Evolutionary conservation across 495 filamentous ascomycete genomes (phyloP).

Genomic region (Aspergillus bertholletiae): DNA sequence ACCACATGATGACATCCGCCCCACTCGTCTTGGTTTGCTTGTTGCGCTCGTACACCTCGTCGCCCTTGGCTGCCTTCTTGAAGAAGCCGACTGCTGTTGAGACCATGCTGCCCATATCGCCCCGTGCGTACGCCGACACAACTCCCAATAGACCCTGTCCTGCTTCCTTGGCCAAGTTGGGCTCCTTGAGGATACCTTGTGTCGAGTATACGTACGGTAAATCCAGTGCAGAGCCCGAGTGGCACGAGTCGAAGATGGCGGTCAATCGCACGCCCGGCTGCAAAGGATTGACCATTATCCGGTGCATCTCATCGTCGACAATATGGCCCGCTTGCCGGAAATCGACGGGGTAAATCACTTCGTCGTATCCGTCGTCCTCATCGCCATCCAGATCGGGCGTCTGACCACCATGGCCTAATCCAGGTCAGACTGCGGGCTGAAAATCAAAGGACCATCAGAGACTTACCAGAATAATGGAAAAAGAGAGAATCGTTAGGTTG

Average conservation of each 20-base stretch:
- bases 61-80: conserved; percentile 86
- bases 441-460: not conserved
- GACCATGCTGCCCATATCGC: conserved; percentile 81
- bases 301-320: conserved; percentile 97
- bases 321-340: conserved; percentile 89
- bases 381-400: conserved; percentile 95
- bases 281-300: conserved; percentile 87
- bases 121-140: conserved; percentile 83
- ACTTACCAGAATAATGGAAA: conserved; percentile 94
- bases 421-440: conserved; percentile 1
- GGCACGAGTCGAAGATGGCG: conserved; percentile 99
- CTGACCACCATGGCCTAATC: conserved; percentile 86
- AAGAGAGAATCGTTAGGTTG: conserved; percentile 93
- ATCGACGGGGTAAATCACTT: conserved; percentile 97
- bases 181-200: conserved; percentile 92
- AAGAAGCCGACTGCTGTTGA: conserved; percentile 80
- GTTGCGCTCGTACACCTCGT: conserved; percentile 74
- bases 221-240: conserved; percentile 93
- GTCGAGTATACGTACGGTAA: conserved; percentile 97
- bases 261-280: conserved; percentile 84
- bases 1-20: conserved; percentile 97
- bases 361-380: conserved; percentile 93
- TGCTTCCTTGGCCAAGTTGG: conserved; percentile 96
- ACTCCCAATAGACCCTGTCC: conserved; percentile 89
- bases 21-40: conserved; percentile 88